These are phyloP conservation scores for Aspergillus viridinutans DNA, from an alignment of 2,329 filamentous ascomycete species.

Conservation along the genomic window DNA sequence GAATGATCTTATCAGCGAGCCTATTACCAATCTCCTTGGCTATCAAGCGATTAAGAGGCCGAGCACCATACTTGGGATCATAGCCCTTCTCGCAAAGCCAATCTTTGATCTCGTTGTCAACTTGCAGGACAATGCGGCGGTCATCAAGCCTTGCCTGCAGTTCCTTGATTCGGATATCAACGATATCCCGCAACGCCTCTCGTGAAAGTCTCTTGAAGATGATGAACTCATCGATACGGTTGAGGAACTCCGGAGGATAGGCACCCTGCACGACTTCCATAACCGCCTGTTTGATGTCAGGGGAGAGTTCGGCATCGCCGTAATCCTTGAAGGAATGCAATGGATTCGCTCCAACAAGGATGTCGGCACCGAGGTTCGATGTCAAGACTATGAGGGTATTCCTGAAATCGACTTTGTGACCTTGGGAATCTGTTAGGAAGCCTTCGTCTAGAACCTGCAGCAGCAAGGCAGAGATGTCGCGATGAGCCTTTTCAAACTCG, in stretches of 20 bases:
- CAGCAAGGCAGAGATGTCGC: slow-evolving; percentile 86
- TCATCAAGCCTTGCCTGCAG: slow-evolving; percentile 80
- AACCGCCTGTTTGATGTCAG: slow-evolving; percentile 70
- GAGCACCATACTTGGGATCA: slow-evolving; percentile 83
- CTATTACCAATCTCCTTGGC: slow-evolving; percentile 84
- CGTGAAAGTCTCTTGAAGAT: slow-evolving; percentile 83
- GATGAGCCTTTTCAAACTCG: slow-evolving; percentile 96
- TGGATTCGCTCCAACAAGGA: slow-evolving; percentile 72
- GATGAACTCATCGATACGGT: slow-evolving; percentile 95
- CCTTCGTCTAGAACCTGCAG: slow-evolving; percentile 95
- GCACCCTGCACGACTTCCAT: slow-evolving; percentile 76
- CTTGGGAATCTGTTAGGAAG: slow-evolving; percentile 90
- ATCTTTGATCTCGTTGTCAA: slow-evolving; percentile 66
- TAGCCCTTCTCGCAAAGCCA: slow-evolving; percentile 91
- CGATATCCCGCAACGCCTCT: slow-evolving; percentile 79
- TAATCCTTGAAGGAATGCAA: slow-evolving; percentile 61
- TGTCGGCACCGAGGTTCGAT: slow-evolving; percentile 88
- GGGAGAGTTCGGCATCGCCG: slow-evolving; percentile 64
- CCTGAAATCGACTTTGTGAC: slow-evolving; percentile 92
- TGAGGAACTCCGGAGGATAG: slow-evolving; percentile 91
- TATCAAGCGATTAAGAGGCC: slow-evolving; percentile 87
- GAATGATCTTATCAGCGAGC: slow-evolving; percentile 87
- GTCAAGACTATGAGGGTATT: slow-evolving; percentile 97
- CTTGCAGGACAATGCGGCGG: slow-evolving; percentile 71
- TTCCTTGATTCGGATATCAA: slow-evolving; percentile 85